Evolutionary conservation across 805 yeast genomes (phyloP).

Genomic region (Wickerhamomyces bovis): DNA sequence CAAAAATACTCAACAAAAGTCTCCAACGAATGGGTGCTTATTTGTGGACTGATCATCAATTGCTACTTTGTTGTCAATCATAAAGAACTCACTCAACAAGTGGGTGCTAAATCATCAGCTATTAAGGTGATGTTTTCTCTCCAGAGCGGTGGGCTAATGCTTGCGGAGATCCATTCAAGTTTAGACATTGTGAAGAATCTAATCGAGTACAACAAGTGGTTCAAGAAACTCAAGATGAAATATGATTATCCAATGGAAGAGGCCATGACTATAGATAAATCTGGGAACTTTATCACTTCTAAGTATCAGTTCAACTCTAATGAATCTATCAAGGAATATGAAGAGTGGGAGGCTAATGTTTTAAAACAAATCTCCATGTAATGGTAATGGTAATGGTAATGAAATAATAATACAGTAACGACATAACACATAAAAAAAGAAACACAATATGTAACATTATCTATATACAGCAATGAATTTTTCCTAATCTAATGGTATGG

Average conservation of each 20-base stretch:
- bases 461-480: slow-evolving; percentile 1
- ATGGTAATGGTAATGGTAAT: too few relatives aligned
- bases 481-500: slow-evolving; percentile 17
- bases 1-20: slow-evolving; percentile 45
- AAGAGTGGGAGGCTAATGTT: slow-evolving; percentile 7
- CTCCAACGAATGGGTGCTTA: slow-evolving; percentile 60
- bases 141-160: slow-evolving; percentile 48
- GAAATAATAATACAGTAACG: background rate
- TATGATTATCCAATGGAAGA: slow-evolving; percentile 28
- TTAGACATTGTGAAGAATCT: slow-evolving; percentile 46
- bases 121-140: slow-evolving; percentile 44
- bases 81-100: slow-evolving; percentile 35
- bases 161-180: slow-evolving; percentile 47
- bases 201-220: slow-evolving; percentile 57
- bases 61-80: slow-evolving; percentile 52
- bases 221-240: slow-evolving; percentile 43
- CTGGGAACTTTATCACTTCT: slow-evolving; percentile 32
- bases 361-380: background rate
- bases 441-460: background rate
- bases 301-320: slow-evolving; percentile 25
- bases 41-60: slow-evolving; percentile 60
- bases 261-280: slow-evolving; percentile 16
- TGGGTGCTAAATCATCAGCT: slow-evolving; percentile 44
- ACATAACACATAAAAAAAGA: background rate
- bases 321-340: slow-evolving; percentile 21